Evolutionary conservation across 306 rosid genomes (phyloP).

Genomic region (Betula pendula): DNA sequence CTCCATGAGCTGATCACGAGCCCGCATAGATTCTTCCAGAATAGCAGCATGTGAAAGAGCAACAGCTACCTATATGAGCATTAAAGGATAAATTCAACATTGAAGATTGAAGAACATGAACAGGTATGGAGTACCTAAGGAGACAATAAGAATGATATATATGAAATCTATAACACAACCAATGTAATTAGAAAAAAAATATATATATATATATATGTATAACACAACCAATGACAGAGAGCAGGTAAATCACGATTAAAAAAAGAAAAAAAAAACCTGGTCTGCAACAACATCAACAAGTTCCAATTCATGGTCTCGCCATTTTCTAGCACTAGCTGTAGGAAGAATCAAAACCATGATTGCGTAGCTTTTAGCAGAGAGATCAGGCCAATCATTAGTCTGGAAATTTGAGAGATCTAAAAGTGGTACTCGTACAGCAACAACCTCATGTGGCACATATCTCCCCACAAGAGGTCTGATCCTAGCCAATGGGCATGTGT

Average conservation of each 20-base stretch:
- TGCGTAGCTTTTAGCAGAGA: slow-evolving; percentile 71
- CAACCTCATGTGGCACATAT: slow-evolving; percentile 74
- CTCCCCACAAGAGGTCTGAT: slow-evolving; percentile 73
- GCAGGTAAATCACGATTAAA: slow-evolving; percentile 11
- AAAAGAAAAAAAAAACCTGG: slow-evolving; percentile 51
- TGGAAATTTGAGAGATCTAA: slow-evolving; percentile 79
- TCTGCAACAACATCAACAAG: slow-evolving; percentile 92
- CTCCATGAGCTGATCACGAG: slow-evolving; percentile 86
- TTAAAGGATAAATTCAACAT: slow-evolving; percentile 25
- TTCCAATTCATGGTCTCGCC: slow-evolving; percentile 95
- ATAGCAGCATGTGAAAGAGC: slow-evolving; percentile 98
- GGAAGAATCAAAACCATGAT: slow-evolving; percentile 96
- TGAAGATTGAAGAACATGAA: slow-evolving; percentile 11
- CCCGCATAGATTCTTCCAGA: slow-evolving; percentile 90
- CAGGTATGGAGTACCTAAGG: not conserved
- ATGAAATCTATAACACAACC: not conserved
- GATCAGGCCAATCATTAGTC: slow-evolving; percentile 80
- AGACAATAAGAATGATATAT: not conserved
- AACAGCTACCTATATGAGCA: slow-evolving; percentile 76
- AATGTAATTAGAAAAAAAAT: too few species aligned
- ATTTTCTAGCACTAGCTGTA: slow-evolving; percentile 68
- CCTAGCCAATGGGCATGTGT: slow-evolving; percentile 70
- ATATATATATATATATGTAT: too few species aligned
- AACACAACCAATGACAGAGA: slow-evolving; percentile 11
- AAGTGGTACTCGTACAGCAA: slow-evolving; percentile 91